Conservation (phyloP, 2,329 filamentous ascomycete genomes). For the Monilinia laxa region DNA sequence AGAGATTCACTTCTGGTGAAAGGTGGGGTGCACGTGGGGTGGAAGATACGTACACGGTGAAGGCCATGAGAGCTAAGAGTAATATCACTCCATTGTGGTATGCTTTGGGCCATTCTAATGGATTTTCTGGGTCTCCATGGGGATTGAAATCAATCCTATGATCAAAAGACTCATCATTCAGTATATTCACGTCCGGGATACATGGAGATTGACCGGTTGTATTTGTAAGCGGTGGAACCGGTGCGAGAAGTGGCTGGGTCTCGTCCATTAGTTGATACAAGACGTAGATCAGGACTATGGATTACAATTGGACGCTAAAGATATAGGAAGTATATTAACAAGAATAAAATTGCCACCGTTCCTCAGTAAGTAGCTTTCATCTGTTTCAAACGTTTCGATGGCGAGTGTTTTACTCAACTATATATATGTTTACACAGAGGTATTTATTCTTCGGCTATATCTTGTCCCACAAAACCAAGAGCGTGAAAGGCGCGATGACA, state of each 20-base stretch:
- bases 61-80: constrained; percentile 54
- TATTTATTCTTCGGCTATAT: not conserved
- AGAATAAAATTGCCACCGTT: too few species aligned
- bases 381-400: too few species aligned
- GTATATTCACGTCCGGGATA: constrained; percentile 9
- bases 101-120: constrained; percentile 51
- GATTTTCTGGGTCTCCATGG: constrained; percentile 51
- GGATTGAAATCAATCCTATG: constrained; percentile 48
- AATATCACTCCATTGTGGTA: constrained; percentile 56
- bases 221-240: constrained; percentile 4
- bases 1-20: not conserved
- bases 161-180: constrained; percentile 16
- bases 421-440: too few species aligned
- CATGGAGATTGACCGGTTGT: constrained; percentile 2
- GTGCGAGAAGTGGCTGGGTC: constrained; percentile 29
- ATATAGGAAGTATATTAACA: too few species aligned
- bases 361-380: too few species aligned
- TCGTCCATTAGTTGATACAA: constrained; percentile 42
- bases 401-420: too few species aligned
- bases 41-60: constrained; percentile 50
- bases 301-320: too few species aligned
- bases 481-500: not conserved
- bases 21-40: not conserved
- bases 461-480: not conserved
- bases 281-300: not conserved